Base-by-base conservation (phyloP, 1,139 yeast species). In the Taphrina wiesneri region DNA sequence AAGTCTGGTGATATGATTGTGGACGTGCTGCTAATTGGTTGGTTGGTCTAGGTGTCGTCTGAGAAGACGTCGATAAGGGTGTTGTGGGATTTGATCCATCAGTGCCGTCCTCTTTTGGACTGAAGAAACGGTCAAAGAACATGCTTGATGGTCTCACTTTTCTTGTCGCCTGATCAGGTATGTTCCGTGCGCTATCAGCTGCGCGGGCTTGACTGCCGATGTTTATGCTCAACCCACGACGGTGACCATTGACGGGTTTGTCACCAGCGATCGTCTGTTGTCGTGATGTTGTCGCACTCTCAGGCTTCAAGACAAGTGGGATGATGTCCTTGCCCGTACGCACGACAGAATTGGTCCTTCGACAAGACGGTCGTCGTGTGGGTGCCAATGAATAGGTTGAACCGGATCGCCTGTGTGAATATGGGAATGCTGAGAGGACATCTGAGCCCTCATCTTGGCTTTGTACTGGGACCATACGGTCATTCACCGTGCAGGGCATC, bases 281-380 rank as follows among this genome's bases (percentile, higher is more conserved):
- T 6, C 21, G 30, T 7, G 25, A 17, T 5, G 26, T 15, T n/a
- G 59, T 34, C 21, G 49, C 49, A 19, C 19, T 28, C 36, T 54
- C 49, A 4, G 59, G 34, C 15, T 39, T 36, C 34, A 54, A 49
- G 19, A 54, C 59, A 7, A 54, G 49, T 7, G 59, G 59, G 34
- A 54, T 54, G 17, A 54, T 54, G 49, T 54, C 59, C 49, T 41
- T 54, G 49, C 59, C 41, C 2, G 25, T 54, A 19, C 59, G 47
- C 54, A 49, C 54, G 30, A 41, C 28, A 21, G 59, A 54, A 7
- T 36, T 41, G 36, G 49, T 36, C 25, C 59, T 30, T 2, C 59
- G 36, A 23, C 36, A 21, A 6, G 47, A 39, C 3, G 49, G 59
- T 19, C 56, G 23, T 13, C 45, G 56, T 9, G 59, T 28, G 23